A percentile compares a stretch with the other conserved stretches of the same genome.
These are phyloP conservation scores for Backusella liffmaniae DNA, from an alignment of 192 early-diverging fungal species.

Conservation along the genomic window DNA sequence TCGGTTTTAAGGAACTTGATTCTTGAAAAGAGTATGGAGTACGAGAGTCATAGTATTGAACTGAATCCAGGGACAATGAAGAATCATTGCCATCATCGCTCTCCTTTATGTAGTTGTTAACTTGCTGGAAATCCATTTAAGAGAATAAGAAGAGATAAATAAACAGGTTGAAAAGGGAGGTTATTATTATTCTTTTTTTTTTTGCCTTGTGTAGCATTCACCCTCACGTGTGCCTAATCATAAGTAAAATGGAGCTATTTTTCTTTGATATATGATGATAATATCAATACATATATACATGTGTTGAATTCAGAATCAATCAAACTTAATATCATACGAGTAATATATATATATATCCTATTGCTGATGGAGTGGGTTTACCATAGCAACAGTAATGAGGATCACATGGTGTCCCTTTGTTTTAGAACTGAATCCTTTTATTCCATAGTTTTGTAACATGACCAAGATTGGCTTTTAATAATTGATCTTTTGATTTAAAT, in stretches of 20 bases:
- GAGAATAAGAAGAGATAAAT: neutral
- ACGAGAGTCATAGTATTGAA: neutral
- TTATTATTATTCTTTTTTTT: neutral
- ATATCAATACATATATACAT: neutral
- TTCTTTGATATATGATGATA: neutral
- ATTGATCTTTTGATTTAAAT: too few relatives aligned
- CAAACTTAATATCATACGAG: too few relatives aligned
- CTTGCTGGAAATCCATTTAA: conserved; percentile 8
- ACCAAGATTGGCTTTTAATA: too few relatives aligned
- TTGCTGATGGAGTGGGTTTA: too few relatives aligned
- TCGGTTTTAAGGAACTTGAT: neutral
- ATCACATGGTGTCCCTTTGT: too few relatives aligned
- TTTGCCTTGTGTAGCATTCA: neutral
- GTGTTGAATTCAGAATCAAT: too few relatives aligned
- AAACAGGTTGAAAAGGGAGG: neutral
- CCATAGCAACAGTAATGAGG: too few relatives aligned
- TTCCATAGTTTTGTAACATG: too few relatives aligned
- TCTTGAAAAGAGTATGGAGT: neutral
- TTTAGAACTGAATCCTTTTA: too few relatives aligned
- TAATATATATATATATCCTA: too few relatives aligned
- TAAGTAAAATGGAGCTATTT: neutral
- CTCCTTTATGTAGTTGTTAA: neutral
- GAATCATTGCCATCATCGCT: neutral
- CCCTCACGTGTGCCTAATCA: neutral
- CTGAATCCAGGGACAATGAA: neutral